A percentile compares a stretch with the other conserved stretches of the same genome.
These are phyloP conservation scores for Fusarium sp. DNA, from an alignment of 2,329 filamentous ascomycete species.

Conservation along the genomic window DNA sequence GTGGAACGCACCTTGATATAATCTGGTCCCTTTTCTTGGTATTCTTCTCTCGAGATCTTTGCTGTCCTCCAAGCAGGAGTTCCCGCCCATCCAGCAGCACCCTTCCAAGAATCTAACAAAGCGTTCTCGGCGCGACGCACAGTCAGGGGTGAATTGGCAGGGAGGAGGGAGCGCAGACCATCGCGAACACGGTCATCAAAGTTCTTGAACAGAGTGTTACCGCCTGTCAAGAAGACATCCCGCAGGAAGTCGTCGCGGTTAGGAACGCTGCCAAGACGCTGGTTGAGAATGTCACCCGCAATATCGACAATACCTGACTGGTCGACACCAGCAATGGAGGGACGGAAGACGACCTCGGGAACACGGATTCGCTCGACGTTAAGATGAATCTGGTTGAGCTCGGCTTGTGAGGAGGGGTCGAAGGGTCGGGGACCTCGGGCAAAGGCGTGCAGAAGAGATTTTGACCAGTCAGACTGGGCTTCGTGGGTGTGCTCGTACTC, in stretches of 20 bases:
- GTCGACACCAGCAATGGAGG: slow-evolving; percentile 90
- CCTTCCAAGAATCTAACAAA: slow-evolving; percentile 91
- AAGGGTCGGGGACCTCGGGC: slow-evolving; percentile 88
- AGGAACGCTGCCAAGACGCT: slow-evolving; percentile 74
- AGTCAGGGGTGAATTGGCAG: slow-evolving; percentile 74
- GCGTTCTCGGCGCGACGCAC: slow-evolving; percentile 82
- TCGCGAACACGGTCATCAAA: slow-evolving; percentile 85
- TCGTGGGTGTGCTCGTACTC: slow-evolving; percentile 93
- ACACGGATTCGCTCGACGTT: slow-evolving; percentile 97
- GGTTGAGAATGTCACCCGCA: slow-evolving; percentile 86
- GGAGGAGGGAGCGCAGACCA: slow-evolving; percentile 80
- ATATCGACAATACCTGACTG: slow-evolving; percentile 96
- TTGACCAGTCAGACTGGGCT: slow-evolving; percentile 95
- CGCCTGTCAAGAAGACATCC: slow-evolving; percentile 95
- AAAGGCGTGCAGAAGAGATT: slow-evolving; percentile 90
- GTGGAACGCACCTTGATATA: slow-evolving; percentile 81
- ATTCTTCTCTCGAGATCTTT: slow-evolving; percentile 84
- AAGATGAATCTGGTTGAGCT: slow-evolving; percentile 90
- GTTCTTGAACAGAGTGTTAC: slow-evolving; percentile 85
- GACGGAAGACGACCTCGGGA: slow-evolving; percentile 93
- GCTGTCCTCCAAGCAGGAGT: slow-evolving; percentile 70
- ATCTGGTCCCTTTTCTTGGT: slow-evolving; percentile 89
- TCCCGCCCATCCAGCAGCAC: slow-evolving; percentile 87
- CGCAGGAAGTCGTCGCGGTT: slow-evolving; percentile 78
- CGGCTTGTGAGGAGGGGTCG: slow-evolving; percentile 80